Percentiles rank a stretch among this genome's conserved stretches.
phyloP scores from a whole-genome alignment of 83 land plant species.

The Picea mariana region DNA sequence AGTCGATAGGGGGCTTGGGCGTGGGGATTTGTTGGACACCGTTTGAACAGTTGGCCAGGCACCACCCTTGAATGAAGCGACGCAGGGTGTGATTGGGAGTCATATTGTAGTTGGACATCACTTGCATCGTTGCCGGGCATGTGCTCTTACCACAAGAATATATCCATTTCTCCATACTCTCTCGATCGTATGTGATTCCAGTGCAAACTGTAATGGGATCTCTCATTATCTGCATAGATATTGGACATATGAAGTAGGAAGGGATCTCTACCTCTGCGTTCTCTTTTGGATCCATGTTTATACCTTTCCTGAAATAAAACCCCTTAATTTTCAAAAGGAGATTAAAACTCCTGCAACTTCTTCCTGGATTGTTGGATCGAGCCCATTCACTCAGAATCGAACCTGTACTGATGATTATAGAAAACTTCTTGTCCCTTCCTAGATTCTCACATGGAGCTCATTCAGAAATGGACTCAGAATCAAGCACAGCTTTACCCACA shows the following conservation, averaged over 20 bases:
- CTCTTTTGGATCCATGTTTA: no score
- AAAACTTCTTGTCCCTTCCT: no score
- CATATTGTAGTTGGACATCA: slow-evolving; percentile 26
- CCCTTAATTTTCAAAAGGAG: no score
- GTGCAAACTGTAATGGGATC: slow-evolving; percentile 65
- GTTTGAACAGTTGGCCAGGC: slow-evolving; percentile 20
- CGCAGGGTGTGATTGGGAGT: slow-evolving; percentile 71
- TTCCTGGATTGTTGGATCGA: no score
- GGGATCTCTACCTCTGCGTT: slow-evolving; percentile 43
- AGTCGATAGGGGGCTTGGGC: slow-evolving; percentile 27
- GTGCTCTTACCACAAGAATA: slow-evolving; percentile 2
- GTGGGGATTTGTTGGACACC: slow-evolving; percentile 35
- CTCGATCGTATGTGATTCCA: slow-evolving; percentile 14
- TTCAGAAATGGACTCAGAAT: no score
- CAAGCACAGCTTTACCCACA: no score
- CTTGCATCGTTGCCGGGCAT: slow-evolving; percentile 63
- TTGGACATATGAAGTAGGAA: slow-evolving; percentile 57
- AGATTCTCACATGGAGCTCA: no score
- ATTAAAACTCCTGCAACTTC: no score
- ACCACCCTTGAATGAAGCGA: slow-evolving; percentile 46
- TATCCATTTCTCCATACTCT: no score
- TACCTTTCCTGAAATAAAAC: no score
- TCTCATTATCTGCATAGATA: slow-evolving; percentile 63
- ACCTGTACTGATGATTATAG: no score
- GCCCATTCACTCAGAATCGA: no score